Evolutionary conservation across 306 rosid species (phyloP), one percentile per base, ranked within the genome.

Genomic region (Medicago ruthenica): DNA sequence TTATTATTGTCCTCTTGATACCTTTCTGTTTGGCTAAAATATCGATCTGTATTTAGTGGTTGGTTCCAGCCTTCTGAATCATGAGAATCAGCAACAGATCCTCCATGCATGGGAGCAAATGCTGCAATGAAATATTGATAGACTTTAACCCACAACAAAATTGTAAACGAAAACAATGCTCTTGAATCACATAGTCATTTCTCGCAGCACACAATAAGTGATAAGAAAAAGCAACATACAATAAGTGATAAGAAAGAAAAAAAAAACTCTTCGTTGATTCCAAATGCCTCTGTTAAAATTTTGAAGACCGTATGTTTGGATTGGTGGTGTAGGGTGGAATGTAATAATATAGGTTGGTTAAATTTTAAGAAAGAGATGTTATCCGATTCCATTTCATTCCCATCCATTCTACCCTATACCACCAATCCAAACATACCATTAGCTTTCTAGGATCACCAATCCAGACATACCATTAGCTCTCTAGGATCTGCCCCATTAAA

Each of bases 91-190:
- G 89, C 68, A 71, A 77, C 34, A 55, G 51, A 40, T 57, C 81
- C 87, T 18, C 89, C 93, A 75, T 81, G 70, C 84, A 92, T 92
- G 37, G 96, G 96, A 36, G 97, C 98, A 87, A 95, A 95, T 71
- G 96, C 98, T 95, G 93, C 86, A 79, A 79, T 54, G 67, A 60
- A 74, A 17, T 36, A 48, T 37, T 16, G 37, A 13, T 48, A 22
- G 17, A 63, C 57, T 53, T 31, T 47, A 61, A 66, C 71, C 24
- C 74, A 64, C 50, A 74, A 39, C 63, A 39, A 54, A 70, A 62
- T 13, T 61, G 61, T 36, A 7, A 74, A 71, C 15, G 6, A 73
- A 20, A 51, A 24, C 42, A 34, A 34, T 42, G 71, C 21, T 76
- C 64, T 63, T 59, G 53, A n/a, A 37, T 0, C 14, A 8, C 58